A percentile compares a stretch with the other conserved stretches of the same genome.
These are phyloP conservation scores for Citropsis articulata DNA, from an alignment of 345 rosid species.

Conservation along the genomic window DNA sequence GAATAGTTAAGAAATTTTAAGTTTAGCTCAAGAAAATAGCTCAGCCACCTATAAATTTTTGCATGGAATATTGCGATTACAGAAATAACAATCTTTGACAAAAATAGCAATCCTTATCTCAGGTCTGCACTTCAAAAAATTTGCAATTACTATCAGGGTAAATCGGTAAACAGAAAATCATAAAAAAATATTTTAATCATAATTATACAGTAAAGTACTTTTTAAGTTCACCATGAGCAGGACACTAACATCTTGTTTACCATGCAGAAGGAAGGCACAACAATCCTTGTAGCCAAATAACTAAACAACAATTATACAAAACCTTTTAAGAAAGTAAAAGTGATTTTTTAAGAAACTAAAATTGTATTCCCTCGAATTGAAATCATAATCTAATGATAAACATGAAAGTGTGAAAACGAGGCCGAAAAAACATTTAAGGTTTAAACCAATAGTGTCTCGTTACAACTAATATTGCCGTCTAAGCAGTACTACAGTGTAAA, in stretches of 20 bases:
- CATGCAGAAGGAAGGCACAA: background rate
- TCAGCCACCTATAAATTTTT: slow-evolving; percentile 53
- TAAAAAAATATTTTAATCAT: background rate
- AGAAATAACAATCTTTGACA: slow-evolving; percentile 55
- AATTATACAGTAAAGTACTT: background rate
- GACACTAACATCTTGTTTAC: background rate
- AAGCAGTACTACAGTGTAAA: background rate
- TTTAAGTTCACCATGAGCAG: background rate
- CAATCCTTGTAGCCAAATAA: background rate
- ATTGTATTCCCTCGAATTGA: background rate
- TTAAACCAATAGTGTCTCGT: background rate
- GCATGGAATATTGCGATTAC: slow-evolving; percentile 34
- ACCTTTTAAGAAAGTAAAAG: background rate
- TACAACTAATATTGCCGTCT: background rate
- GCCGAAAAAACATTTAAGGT: background rate
- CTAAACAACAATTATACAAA: background rate
- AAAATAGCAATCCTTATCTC: slow-evolving; percentile 52
- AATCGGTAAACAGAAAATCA: background rate
- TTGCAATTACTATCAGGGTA: background rate
- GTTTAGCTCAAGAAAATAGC: slow-evolving; percentile 9
- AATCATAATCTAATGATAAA: background rate
- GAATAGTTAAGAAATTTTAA: background rate
- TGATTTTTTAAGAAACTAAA: background rate
- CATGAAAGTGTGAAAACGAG: background rate
- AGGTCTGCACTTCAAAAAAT: slow-evolving; percentile 35